Conservation (phyloP, 257 asterid species). For the Solanum medicagineum region DNA sequence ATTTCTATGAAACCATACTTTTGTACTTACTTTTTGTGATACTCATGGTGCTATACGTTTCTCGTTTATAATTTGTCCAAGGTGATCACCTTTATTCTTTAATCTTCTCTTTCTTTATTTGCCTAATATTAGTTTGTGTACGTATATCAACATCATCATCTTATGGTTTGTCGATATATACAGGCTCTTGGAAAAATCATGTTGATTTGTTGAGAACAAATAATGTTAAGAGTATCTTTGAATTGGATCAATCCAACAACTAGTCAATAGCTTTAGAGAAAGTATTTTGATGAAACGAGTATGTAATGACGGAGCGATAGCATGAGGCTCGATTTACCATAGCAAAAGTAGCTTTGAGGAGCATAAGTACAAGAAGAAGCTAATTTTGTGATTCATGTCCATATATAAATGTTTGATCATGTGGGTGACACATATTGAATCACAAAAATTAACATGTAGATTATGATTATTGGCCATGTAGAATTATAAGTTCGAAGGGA, state of each 20-base stretch:
- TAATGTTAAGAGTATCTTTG: neutral
- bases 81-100: neutral
- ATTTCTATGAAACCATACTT: neutral
- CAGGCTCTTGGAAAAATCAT: neutral
- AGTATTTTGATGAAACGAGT: neutral
- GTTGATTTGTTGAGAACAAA: neutral
- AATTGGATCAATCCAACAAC: too few species aligned
- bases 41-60: neutral
- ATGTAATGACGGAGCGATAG: neutral
- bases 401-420: neutral
- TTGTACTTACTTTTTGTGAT: neutral
- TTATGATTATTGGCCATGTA: neutral
- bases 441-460: neutral
- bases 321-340: neutral
- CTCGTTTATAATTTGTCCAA: neutral
- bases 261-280: neutral
- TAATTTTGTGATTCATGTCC: neutral
- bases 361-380: neutral
- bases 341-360: neutral
- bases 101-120: neutral
- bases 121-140: neutral
- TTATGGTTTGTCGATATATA: neutral
- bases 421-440: neutral
- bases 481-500: neutral
- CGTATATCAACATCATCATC: neutral